Evolutionary conservation across 2,329 filamentous ascomycete species (phyloP).

Genomic region (Aspergillus novoparasiticus): DNA sequence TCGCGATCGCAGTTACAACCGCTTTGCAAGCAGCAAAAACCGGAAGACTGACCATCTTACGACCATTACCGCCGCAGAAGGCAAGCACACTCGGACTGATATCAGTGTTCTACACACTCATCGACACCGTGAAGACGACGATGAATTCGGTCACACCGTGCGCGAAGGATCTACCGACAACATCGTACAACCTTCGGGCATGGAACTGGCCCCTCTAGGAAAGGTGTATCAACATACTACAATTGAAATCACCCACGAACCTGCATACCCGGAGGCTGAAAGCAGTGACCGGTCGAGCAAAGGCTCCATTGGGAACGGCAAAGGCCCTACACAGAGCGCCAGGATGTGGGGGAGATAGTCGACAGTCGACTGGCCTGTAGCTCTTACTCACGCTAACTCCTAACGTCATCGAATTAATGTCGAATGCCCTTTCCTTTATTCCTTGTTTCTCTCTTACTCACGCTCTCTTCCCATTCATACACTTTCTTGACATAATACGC

Average conservation of each 20-base stretch:
- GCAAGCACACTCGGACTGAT: conserved; percentile 16
- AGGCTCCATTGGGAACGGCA: conserved; percentile 22
- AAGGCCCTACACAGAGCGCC: conserved; percentile 14
- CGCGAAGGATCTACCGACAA: conserved; percentile 51
- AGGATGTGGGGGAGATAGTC: conserved; percentile 30
- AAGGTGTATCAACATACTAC: conserved; percentile 49
- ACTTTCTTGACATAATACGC: background rate
- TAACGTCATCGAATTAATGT: background rate
- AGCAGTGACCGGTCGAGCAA: conserved; percentile 33
- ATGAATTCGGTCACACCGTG: conserved; percentile 29
- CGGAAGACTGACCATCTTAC: conserved; percentile 33
- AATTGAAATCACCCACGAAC: conserved; percentile 45
- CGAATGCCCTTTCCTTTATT: background rate
- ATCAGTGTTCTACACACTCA: conserved; percentile 24
- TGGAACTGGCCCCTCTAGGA: conserved; percentile 37
- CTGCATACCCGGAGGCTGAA: conserved; percentile 28
- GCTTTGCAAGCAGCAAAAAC: conserved; percentile 31
- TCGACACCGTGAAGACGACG: conserved; percentile 16
- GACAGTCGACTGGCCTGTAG: background rate
- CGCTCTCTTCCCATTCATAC: background rate
- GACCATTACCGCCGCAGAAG: conserved; percentile 32
- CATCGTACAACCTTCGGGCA: conserved; percentile 37
- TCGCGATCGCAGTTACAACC: conserved; percentile 38
- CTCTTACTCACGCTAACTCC: background rate
- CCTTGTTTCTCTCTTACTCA: background rate